Base-by-base conservation (phyloP, 192 early-diverging fungal species). In the Lunasporangiospora selenospora region DNA sequence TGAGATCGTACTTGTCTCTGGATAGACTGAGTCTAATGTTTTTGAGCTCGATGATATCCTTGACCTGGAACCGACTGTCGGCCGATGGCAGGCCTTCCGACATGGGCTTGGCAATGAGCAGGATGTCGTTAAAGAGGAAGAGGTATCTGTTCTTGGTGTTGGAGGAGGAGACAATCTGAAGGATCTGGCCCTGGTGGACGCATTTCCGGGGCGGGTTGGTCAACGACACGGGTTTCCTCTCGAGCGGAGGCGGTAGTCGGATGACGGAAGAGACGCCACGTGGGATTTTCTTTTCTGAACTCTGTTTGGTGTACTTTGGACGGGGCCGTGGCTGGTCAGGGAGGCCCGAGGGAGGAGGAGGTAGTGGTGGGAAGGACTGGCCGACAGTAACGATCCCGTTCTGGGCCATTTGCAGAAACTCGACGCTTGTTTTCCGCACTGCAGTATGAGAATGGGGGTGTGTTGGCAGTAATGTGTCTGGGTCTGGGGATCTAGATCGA, bases 101-200 rank as follows among this genome's bases (percentile, higher is more conserved):
- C 38, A 87, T 76, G 3, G 81, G 83, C 54, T 90, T 90, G 33
- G 87, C 83, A 27, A 90, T 90, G 32, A 90, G 50, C 37, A 90
- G 19, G 1, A 89, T 62, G 43, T 90, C 88, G 34, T 59, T 85
- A 37, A 90, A 90, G 0, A 90, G 63, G 58, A 90, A 89, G 5
- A 90, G 69, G 50, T 87, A 88, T 5, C 88, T 75, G 36, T 90
- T 86, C 52, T 89, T 90, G 52, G 84, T 83, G 16, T 84, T 89
- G 12, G 80, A 84, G 1, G 83, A 75, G 53, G 84, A 87, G 52
- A 89, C 80, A 15, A 90, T 86, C 53, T 90, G 85, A 42, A 84
- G 77, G 0, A 86, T 87, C 31, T 82, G 83, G 29, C 85, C 78
- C 27, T 87, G 83, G 13, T 84, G 66, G 4, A 90, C 71, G 32